phyloP scores from a whole-genome alignment of 2,329 filamentous ascomycete species.

The Pseudogymnoascus sp. region DNA sequence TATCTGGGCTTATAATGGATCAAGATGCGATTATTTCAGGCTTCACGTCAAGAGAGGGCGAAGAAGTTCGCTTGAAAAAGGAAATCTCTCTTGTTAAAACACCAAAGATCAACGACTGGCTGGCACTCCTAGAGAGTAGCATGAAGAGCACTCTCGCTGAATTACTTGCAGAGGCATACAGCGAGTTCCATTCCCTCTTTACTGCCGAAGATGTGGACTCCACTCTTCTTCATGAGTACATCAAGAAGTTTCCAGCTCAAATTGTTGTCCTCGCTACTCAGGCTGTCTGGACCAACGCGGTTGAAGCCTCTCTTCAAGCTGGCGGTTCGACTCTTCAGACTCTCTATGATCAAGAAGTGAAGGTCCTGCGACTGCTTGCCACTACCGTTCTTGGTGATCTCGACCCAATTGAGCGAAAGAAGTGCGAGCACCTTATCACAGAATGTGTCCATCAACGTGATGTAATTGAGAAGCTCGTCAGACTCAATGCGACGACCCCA shows the following conservation, averaged over 20 bases:
- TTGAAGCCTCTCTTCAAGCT: constrained; percentile 66
- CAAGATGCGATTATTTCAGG: constrained; percentile 84
- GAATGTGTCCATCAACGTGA: constrained; percentile 98
- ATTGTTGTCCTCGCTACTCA: constrained; percentile 93
- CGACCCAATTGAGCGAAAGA: constrained; percentile 79
- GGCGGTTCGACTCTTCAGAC: constrained; percentile 62
- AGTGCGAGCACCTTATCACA: constrained; percentile 97
- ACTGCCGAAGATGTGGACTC: constrained; percentile 61
- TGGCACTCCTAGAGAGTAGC: constrained; percentile 81
- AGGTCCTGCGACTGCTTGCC: constrained; percentile 77
- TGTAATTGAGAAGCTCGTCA: constrained; percentile 77
- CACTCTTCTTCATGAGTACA: constrained; percentile 67
- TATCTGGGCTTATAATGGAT: constrained; percentile 84
- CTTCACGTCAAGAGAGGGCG: constrained; percentile 91
- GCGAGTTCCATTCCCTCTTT: constrained; percentile 74
- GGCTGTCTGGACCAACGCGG: constrained; percentile 83
- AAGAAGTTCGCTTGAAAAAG: constrained; percentile 78
- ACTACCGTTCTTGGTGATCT: constrained; percentile 85
- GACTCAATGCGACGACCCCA: constrained; percentile 63
- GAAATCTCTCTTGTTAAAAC: constrained; percentile 89
- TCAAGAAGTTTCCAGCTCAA: constrained; percentile 79
- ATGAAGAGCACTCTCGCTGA: constrained; percentile 95
- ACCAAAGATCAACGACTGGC: constrained; percentile 97
- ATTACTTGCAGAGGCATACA: constrained; percentile 75
- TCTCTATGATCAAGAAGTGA: constrained; percentile 75